Evolutionary conservation across 139 green algal species (phyloP), one percentile per base, ranked within the genome.

Genomic region (Chlorella sorokiniana): DNA sequence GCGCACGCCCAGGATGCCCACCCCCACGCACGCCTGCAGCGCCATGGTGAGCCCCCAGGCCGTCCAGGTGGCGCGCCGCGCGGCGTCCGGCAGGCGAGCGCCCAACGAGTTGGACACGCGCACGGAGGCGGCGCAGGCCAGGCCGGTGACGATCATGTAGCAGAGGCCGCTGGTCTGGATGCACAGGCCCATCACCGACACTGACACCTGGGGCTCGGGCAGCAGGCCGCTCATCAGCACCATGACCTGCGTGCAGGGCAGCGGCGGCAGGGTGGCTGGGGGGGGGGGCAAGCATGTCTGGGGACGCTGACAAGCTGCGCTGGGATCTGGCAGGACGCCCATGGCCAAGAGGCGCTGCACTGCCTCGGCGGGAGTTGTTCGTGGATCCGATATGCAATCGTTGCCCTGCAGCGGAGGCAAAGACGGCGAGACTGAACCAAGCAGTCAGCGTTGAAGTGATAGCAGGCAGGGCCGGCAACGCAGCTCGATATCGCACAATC

Each of bases 161-260:
- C 67, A 22, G 1, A 79, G 37, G 35, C 79, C 79, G 80, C 65
- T 29, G 31, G 65, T 75, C 18, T 82, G 72, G 33, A 82, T 82
- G 6, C 29, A 33, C 3, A 82, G 35, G 3, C 79, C 79, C 79
- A 80, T 84, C 0, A 52, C 44, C 20, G 79, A 64, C 25, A 79
- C 72, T 3, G 51, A 51, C 11, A 84, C 23, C 1, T 73, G 33
- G 16, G 79, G 79, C 23, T 84, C 51, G 7, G 79, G 59, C 79
- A 84, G 71, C 69, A 69, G 35, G 5, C 79, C 79, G 29, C 33
- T 42, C 54, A 84, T 71, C 11, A 84, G 37, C 38, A 84, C 52
- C 79, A 84, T 79, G 35, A 79, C 51, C 72, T 79, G 72, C 11
- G 18, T 3, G 31, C 22, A 44, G 42, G 44, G 10, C 2, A 31